Evolutionary conservation across 1,284 basidiomycete species (phyloP), one percentile per base, ranked within the genome.

Genomic region (Violaceomyces palustris): DNA sequence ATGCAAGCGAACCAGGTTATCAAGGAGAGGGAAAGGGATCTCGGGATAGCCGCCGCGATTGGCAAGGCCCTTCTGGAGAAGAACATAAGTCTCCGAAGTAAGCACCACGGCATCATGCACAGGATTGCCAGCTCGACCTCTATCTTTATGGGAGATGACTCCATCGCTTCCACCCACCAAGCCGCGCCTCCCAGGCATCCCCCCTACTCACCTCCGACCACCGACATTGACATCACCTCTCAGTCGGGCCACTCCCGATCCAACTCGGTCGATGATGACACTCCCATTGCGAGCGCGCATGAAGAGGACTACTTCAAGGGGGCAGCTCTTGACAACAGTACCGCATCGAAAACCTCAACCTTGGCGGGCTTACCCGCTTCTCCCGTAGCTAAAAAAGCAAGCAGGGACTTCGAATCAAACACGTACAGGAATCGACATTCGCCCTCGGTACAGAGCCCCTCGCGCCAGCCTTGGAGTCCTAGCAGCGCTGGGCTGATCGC

Each of bases 21-120:
- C 36, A 56, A 51, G 19, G 64, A 64, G 28, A 42, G 66, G 11
- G 66, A 68, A 30, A 39, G 56, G 14, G 65, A 67, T 34, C 50
- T 68, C 22, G 54, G 59, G 23, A 51, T 68, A 19, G 64, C 66
- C 8, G 66, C 66, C 22, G 58, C 58, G 29, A 66, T 68, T 21
- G 66, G 66, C 35, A 57, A 67, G 30, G 61, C 63, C 2, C 50
- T 68, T 15, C 42, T 68, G n/a, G 61, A 68, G 22, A 68, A 68
- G 53, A 67, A 68, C 22, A 45, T 62, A 3, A 55, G 52, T 8
- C 53, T 68, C 6, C 45, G 59, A 3, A 29, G 19, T 24, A 48
- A 41, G 35, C 54, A 58, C 35, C 61, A 55, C 29, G 59, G 51
- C 18, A 59, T 62, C 45, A 46, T 60, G 46, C 39, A 42, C 12